Base-by-base conservation (phyloP, 441 rosid genomes). In the Kokia cookei region DNA sequence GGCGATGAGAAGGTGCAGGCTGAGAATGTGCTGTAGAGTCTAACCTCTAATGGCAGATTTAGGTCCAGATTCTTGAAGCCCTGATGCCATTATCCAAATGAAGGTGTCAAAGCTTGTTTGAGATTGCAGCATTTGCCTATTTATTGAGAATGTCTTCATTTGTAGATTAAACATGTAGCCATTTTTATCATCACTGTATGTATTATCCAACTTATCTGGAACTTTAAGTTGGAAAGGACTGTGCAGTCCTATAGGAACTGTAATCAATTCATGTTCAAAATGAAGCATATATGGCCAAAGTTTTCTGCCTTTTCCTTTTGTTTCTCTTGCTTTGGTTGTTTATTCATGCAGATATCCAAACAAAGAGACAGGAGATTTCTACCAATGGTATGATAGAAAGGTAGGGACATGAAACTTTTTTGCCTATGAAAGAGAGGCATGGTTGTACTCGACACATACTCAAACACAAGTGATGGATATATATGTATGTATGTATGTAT, bases 1-100 rank as follows among this genome's bases (percentile, higher is more conserved):
- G 11, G 65, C 67, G 67, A 75, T 54, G 57, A 78, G 67, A 50
- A 77, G 73, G 59, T 51, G 75, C 73, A 43, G 65, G 61, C 50
- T 13, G 69, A 27, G 37, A 86, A 86, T 61, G 61, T 72, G 55
- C 84, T 88, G 57, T 93, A 92, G 97, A 89, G 93, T 80, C 85
- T 91, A 85, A 86, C 82, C 69, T 76, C 80, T 8, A 64, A 50
- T 54, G 64, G 48, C 63, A 32, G 72, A 71, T 40, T 78, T 72
- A 76, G 12, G 74, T 73, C 73, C 84, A 27, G 79, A 77, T 73
- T 43, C 75, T 37, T 82, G 96, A 80, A 91, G 86, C 72, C 84
- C 87, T 17, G 74, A 88, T 69, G 76, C 88, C 73, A 62, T 81
- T 19, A 71, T 87, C 76, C 82, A 79, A 72, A 79, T 64, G 83